Evolutionary conservation across 257 asterid genomes (phyloP).

Genomic region (Handroanthus guayacan): DNA sequence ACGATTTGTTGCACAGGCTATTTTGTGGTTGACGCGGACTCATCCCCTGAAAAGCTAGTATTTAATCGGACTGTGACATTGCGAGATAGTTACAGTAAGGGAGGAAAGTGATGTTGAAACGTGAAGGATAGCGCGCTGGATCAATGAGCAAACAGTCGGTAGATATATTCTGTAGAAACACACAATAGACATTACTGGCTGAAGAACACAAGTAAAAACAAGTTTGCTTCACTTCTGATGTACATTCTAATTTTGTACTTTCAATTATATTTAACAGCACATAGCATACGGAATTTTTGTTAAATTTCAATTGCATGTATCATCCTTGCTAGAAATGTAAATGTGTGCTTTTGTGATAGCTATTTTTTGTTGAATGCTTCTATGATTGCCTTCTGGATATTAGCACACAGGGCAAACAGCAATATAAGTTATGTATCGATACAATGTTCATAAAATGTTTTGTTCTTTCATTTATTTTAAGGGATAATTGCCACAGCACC

Average conservation of each 20-base stretch:
- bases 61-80: conserved; percentile 80
- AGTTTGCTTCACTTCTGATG: background rate
- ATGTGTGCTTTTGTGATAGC: background rate
- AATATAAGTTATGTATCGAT: background rate
- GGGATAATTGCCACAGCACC: background rate
- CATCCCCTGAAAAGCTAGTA: conserved; percentile 66
- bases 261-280: background rate
- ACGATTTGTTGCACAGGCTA: conserved; percentile 55
- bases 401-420: background rate
- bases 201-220: background rate
- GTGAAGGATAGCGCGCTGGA: background rate
- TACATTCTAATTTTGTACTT: background rate
- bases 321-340: background rate
- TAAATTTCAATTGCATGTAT: background rate
- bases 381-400: background rate
- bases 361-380: background rate
- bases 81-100: conserved; percentile 69
- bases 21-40: conserved; percentile 73
- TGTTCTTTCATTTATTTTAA: background rate
- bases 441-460: background rate
- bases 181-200: background rate
- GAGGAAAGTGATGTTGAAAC: conserved; percentile 56
- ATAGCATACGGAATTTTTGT: background rate
- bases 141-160: background rate
- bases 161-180: background rate